Conservation (phyloP, 2,329 filamentous ascomycete genomes). For the Calonectria leucothoes region DNA sequence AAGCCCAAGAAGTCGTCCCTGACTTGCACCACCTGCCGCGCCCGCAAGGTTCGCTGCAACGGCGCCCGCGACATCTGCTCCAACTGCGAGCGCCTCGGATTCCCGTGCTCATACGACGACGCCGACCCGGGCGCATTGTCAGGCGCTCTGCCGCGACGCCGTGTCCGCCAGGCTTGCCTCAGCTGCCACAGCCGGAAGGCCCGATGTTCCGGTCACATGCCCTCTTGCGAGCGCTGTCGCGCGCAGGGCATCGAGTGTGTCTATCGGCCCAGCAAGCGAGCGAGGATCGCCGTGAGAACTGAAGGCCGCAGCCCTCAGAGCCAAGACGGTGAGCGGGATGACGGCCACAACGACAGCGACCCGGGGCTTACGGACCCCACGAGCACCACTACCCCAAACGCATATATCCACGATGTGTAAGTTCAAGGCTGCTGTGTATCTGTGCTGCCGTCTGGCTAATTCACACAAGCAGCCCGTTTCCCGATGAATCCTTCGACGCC, state of each 20-base stretch:
- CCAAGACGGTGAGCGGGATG: slow-evolving; percentile 49
- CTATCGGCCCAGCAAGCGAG: slow-evolving; percentile 62
- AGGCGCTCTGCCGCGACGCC: slow-evolving; percentile 61
- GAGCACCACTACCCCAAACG: slow-evolving; percentile 48
- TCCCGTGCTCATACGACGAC: slow-evolving; percentile 68
- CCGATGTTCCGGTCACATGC: slow-evolving; percentile 67
- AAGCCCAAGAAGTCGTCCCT: slow-evolving; percentile 56
- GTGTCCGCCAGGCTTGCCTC: slow-evolving; percentile 67
- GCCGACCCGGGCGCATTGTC: slow-evolving; percentile 54
- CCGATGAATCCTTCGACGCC: slow-evolving; percentile 59
- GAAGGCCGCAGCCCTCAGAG: slow-evolving; percentile 47
- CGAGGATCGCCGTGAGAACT: slow-evolving; percentile 39
- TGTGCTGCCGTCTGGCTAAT: slow-evolving; percentile 32
- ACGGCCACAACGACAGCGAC: slow-evolving; percentile 49
- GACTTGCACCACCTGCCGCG: slow-evolving; percentile 66
- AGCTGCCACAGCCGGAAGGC: slow-evolving; percentile 70
- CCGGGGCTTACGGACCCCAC: slow-evolving; percentile 48
- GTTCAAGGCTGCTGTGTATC: slow-evolving; percentile 24
- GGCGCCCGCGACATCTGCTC: slow-evolving; percentile 64
- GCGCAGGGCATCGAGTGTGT: slow-evolving; percentile 66
- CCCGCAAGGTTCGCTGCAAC: slow-evolving; percentile 70
- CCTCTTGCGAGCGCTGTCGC: slow-evolving; percentile 63
- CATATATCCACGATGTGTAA: slow-evolving; percentile 49
- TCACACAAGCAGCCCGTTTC: slow-evolving; percentile 42
- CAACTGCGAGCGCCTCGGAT: slow-evolving; percentile 69